Percentiles rank a stretch among this genome's conserved stretches.
These are phyloP conservation scores for Malania oleifera DNA, from an alignment of 164 flowering plant species.

Conservation along the genomic window DNA sequence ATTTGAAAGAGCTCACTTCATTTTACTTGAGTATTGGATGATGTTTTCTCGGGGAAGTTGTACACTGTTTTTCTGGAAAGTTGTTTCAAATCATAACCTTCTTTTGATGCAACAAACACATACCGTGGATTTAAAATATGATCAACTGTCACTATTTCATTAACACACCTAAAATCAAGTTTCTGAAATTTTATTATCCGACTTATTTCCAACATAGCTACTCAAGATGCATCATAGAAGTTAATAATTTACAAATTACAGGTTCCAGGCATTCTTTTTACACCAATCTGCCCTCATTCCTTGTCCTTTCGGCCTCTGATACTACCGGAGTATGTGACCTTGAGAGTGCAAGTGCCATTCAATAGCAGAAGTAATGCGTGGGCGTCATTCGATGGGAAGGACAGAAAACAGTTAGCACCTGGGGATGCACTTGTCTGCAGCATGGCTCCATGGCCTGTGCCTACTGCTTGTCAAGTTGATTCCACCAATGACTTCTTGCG, in stretches of 20 bases:
- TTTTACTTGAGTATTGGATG: too few species aligned
- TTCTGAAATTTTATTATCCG: too few species aligned
- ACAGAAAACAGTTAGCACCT: constrained; percentile 62
- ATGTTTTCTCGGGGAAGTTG: too few species aligned
- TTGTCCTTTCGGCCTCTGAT: constrained; percentile 91
- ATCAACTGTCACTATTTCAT: too few species aligned
- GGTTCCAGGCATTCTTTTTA: constrained; percentile 96
- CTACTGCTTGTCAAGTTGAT: constrained; percentile 88
- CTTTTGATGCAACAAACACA: too few species aligned
- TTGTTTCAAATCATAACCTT: too few species aligned
- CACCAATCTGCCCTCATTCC: constrained; percentile 97
- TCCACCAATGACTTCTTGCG: constrained; percentile 80
- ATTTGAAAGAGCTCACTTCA: too few species aligned
- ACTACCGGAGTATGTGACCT: constrained; percentile 83
- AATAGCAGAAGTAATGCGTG: constrained; percentile 90
- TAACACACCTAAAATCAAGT: too few species aligned
- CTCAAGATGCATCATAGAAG: too few species aligned
- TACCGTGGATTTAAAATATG: too few species aligned
- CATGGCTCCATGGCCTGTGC: constrained; percentile 99
- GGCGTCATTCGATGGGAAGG: constrained; percentile 96
- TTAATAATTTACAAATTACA: constrained; percentile 32
- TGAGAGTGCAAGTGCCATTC: constrained; percentile 82
- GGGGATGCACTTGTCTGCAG: constrained; percentile 94
- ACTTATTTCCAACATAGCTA: too few species aligned
- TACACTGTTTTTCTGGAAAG: too few species aligned